A percentile compares a stretch with the other conserved stretches of the same genome.
Evolutionary conservation across 2,329 filamentous ascomycete species (phyloP).

Genomic region (Penicillium sp.): DNA sequence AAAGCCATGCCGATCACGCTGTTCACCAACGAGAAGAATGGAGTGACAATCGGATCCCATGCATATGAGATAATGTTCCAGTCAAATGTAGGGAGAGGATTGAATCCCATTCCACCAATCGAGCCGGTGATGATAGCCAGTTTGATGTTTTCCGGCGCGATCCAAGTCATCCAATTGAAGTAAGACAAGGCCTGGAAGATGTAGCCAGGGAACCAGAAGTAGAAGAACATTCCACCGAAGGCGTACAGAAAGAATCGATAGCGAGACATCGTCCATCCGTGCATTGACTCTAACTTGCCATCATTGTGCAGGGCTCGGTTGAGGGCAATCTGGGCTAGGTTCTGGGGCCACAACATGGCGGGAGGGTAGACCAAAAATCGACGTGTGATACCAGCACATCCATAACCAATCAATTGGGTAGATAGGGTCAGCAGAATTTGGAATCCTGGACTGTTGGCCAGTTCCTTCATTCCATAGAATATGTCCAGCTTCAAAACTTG

Average conservation of each 20-base stretch:
- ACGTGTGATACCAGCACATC: constrained; percentile 39
- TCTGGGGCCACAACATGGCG: constrained; percentile 26
- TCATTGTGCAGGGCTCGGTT: constrained; percentile 14
- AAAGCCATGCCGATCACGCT: constrained; percentile 33
- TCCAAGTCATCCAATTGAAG: constrained; percentile 59
- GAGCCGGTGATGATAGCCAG: constrained; percentile 42
- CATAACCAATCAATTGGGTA: constrained; percentile 42
- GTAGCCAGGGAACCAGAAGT: constrained; percentile 54
- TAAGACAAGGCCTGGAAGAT: constrained; percentile 49
- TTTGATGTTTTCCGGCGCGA: constrained; percentile 46
- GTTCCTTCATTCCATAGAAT: constrained; percentile 7
- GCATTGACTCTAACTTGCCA: not conserved
- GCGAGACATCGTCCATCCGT: constrained; percentile 17
- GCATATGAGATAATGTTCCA: constrained; percentile 41
- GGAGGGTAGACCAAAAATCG: constrained; percentile 41
- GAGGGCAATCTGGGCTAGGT: constrained; percentile 11
- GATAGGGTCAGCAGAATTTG: constrained; percentile 40
- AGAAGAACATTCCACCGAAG: constrained; percentile 52
- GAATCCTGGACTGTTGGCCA: constrained; percentile 30
- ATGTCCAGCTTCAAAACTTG: constrained; percentile 10
- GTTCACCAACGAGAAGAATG: constrained; percentile 42
- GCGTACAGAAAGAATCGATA: constrained; percentile 46
- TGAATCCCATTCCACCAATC: constrained; percentile 44
- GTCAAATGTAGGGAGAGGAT: constrained; percentile 46
- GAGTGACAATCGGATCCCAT: constrained; percentile 46